Conservation (phyloP, 495 filamentous ascomycete genomes). For the Aspergillus avenaceus region DNA sequence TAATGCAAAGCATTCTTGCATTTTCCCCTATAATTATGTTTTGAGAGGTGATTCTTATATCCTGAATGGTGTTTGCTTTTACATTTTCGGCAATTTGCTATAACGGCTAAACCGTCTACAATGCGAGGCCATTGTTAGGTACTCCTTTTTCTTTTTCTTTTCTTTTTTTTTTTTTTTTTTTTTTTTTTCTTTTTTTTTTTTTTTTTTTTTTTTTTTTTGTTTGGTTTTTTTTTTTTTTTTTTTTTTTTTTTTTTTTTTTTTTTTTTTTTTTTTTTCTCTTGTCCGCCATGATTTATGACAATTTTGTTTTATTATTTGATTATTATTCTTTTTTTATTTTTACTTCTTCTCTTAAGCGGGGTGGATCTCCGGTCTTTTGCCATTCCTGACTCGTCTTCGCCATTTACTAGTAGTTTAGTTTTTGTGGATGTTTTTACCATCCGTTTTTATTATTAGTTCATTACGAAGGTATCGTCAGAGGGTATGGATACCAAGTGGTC, state of each 20-base stretch:
- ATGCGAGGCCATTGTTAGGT: not conserved
- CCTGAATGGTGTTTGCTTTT: slow-evolving; percentile 2
- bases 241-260: slow-evolving; percentile 7
- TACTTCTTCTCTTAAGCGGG: slow-evolving; percentile 5
- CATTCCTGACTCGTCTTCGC: slow-evolving; percentile 8
- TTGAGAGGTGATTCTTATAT: not conserved
- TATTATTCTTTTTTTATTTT: slow-evolving; percentile 12
- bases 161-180: slow-evolving; percentile 8
- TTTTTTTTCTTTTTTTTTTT: slow-evolving; percentile 10
- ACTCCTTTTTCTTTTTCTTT: slow-evolving; percentile 3
- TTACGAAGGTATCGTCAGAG: not conserved
- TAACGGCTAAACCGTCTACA: slow-evolving; percentile 6
- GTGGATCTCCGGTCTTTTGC: slow-evolving; percentile 12
- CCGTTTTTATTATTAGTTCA: not conserved
- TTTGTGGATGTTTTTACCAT: too few species aligned
- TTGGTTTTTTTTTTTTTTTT: slow-evolving; percentile 9
- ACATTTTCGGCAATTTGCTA: slow-evolving; percentile 8
- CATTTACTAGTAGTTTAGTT: slow-evolving; percentile 2
- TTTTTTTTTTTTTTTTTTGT: slow-evolving; percentile 3
- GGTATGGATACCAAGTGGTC: not conserved
- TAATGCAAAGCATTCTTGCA: not conserved
- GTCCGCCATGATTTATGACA: not conserved
- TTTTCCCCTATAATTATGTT: not conserved
- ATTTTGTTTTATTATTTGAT: too few species aligned
- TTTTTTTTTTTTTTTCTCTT: slow-evolving; percentile 9